Conservation (phyloP, 2,329 filamentous ascomycete genomes). For the Pyrenochaeta sp. region DNA sequence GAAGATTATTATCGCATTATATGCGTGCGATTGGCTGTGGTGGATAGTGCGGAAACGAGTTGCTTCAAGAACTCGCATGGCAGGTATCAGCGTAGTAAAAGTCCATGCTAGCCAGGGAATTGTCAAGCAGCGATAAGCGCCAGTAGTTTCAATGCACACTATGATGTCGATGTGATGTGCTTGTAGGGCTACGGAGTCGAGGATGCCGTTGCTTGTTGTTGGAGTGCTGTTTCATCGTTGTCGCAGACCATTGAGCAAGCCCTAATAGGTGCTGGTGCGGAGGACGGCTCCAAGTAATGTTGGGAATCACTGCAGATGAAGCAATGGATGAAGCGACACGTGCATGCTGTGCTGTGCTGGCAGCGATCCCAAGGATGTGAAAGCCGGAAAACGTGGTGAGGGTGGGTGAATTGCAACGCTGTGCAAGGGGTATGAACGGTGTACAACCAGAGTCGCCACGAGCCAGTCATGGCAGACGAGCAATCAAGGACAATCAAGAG, state of each 20-base stretch:
- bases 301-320: constrained; percentile 15
- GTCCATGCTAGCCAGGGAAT: constrained; percentile 15
- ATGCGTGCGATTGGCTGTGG: constrained; percentile 8
- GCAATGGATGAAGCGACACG: constrained; percentile 3
- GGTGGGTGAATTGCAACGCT: background rate
- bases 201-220: constrained; percentile 26
- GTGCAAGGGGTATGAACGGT: background rate
- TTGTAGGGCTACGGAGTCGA: constrained; percentile 23
- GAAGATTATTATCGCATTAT: constrained; percentile 3
- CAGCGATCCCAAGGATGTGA: background rate
- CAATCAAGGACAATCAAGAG: constrained; percentile 7
- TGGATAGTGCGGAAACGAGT: constrained; percentile 15
- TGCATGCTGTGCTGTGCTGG: constrained; percentile 4
- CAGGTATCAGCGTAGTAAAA: constrained; percentile 20
- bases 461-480: background rate
- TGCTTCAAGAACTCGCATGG: constrained; percentile 16
- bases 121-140: constrained; percentile 19
- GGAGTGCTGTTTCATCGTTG: constrained; percentile 41
- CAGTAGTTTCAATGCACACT: constrained; percentile 7
- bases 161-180: constrained; percentile 25
- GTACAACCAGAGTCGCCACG: background rate
- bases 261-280: constrained; percentile 15
- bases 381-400: background rate
- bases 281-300: background rate
- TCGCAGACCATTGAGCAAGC: constrained; percentile 30